Evolutionary conservation across 164 flowering plant species (phyloP).

Genomic region (Platanus orientalis): DNA sequence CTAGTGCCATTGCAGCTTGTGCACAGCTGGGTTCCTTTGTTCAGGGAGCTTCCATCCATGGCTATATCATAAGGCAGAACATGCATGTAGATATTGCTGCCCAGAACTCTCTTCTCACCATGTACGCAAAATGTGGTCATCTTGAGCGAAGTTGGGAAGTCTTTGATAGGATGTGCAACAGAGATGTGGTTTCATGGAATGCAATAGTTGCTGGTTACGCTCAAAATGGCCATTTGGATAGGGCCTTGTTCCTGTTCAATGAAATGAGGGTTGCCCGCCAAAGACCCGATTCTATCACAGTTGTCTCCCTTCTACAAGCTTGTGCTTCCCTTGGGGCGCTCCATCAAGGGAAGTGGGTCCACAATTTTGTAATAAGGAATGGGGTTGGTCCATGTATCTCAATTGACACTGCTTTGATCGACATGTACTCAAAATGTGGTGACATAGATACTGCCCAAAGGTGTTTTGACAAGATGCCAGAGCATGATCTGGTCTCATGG

Average conservation of each 20-base stretch:
- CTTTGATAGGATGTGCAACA: constrained; percentile 48
- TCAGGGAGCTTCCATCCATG: constrained; percentile 61
- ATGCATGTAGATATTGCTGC: constrained; percentile 43
- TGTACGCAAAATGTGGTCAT: constrained; percentile 71
- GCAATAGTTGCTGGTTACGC: constrained; percentile 61
- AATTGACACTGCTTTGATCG: constrained; percentile 66
- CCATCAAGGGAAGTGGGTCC: constrained; percentile 69
- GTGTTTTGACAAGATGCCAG: constrained; percentile 51
- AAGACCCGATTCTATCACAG: constrained; percentile 59
- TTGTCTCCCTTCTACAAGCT: constrained; percentile 70
- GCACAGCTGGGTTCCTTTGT: constrained; percentile 47
- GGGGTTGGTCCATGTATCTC: constrained; percentile 42
- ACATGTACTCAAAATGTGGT: constrained; percentile 88
- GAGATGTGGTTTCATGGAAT: constrained; percentile 83
- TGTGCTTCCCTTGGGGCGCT: constrained; percentile 78
- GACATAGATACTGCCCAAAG: constrained; percentile 46
- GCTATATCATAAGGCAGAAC: constrained; percentile 50
- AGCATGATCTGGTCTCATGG: constrained; percentile 67
- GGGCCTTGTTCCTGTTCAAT: constrained; percentile 48
- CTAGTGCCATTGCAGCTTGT: constrained; percentile 74
- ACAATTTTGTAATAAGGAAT: constrained; percentile 47
- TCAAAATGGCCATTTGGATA: constrained; percentile 43
- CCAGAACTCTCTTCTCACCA: constrained; percentile 65
- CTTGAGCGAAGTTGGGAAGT: constrained; percentile 43
- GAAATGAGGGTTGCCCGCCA: constrained; percentile 46